Percentiles rank a stretch among this genome's conserved stretches.
These are phyloP conservation scores for Phytopythium cucurbitacearum DNA, from an alignment of 352 stramenopile genomes.

Conservation along the genomic window DNA sequence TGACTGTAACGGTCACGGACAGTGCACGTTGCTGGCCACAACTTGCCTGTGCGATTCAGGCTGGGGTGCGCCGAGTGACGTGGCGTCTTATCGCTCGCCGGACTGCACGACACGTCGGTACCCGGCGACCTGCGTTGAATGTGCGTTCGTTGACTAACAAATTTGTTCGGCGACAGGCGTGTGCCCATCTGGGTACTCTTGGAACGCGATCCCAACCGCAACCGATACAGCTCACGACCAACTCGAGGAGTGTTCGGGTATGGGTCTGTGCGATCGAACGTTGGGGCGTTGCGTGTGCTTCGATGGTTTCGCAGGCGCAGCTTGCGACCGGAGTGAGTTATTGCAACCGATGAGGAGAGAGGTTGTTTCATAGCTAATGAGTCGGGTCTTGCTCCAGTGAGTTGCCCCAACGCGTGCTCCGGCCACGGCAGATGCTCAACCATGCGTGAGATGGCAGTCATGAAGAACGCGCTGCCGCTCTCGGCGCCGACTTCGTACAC, in stretches of 20 bases:
- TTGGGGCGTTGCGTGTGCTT: conserved; percentile 80
- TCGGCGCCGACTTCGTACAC: conserved; percentile 63
- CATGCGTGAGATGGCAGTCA: conserved; percentile 75
- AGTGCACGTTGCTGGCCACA: conserved; percentile 65
- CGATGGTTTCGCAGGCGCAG: conserved; percentile 66
- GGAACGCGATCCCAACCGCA: conserved; percentile 42
- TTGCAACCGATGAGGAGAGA: neutral
- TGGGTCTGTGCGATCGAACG: conserved; percentile 76
- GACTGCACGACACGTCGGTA: conserved; percentile 74
- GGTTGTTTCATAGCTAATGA: conserved; percentile 2
- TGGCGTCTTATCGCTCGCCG: conserved; percentile 64
- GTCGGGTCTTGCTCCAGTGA: conserved; percentile 20
- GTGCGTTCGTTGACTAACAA: too few species aligned
- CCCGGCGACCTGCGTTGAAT: neutral
- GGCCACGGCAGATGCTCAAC: conserved; percentile 71
- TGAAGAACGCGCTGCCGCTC: conserved; percentile 61
- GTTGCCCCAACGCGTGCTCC: conserved; percentile 68
- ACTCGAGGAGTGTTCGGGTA: conserved; percentile 84
- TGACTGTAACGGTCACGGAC: conserved; percentile 81
- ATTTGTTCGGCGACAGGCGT: conserved; percentile 27
- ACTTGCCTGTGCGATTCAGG: conserved; percentile 55
- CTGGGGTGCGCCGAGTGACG: conserved; percentile 60
- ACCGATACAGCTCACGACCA: conserved; percentile 31
- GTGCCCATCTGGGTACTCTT: conserved; percentile 48
- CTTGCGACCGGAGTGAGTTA: conserved; percentile 67